Base-by-base conservation (phyloP, 2,329 filamentous ascomycete genomes). In the Colletotrichum ledebouriae region DNA sequence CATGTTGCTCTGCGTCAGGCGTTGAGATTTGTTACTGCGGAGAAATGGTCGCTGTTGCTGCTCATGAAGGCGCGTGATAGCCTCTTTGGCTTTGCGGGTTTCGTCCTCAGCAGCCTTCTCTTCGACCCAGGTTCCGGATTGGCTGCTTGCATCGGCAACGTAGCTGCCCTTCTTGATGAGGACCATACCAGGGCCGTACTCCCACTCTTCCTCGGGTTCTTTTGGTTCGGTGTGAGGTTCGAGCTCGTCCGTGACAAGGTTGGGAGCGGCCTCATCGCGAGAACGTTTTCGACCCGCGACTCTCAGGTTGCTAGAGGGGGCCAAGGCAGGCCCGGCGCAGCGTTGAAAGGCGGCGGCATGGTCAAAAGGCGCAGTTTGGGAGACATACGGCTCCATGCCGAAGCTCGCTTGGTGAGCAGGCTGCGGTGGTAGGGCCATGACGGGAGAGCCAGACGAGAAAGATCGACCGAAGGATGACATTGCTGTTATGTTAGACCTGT, bases 231-330 rank as follows among this genome's bases (percentile, higher is more conserved):
- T 15, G 7, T 59, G 65, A 62, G 80, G 74, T 52, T 81, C 74
- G 68, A 83, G 78, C 63, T 83, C 77, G 77, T 86, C 85, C 75
- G 89, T 84, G 72, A 90, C 87, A 60, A 92, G 87, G 73, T 93
- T 92, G 71, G 85, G 81, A 29, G 85, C 84, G 64, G 92, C 90
- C 78, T 94, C 92, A 74, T 92, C 90, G 76, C 92, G 87, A 70
- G 91, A 93, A 73, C 92, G 90, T 81, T 94, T 94, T 76, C 91
- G 89, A 72, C 92, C 90, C 73, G 87, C 87, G n/a, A 78, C 77
- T 47, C 76, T 74, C 44, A 74, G 72, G 53, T 67, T 73, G 59
- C 63, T 59, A 15, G 75, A 71, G 25, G 74, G 70, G 42, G 74
- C 70, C 20, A 76, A 71, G 49, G 58, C 37, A 12, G 29, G 46